Conservation (phyloP, 2,329 filamentous ascomycete genomes). For the Penicillium brasilianum region DNA sequence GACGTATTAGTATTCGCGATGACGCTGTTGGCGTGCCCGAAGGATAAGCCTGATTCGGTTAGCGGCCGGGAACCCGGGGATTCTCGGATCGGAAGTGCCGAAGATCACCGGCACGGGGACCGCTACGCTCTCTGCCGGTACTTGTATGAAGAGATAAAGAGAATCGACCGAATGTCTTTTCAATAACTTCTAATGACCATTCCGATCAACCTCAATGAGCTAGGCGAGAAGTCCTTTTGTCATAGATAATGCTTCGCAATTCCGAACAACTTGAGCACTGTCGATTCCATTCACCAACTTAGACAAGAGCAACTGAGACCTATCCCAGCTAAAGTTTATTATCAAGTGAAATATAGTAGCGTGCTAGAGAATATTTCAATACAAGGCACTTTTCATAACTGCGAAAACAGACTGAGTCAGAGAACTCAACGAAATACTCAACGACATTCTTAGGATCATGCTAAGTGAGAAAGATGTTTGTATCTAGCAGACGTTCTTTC, state of each 20-base stretch:
- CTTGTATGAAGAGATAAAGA: not conserved
- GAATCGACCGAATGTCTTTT: too few species aligned
- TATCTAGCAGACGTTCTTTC: not conserved
- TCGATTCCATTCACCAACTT: too few species aligned
- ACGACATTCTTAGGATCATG: not conserved
- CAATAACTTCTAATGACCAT: too few species aligned
- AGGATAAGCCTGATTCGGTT: slow-evolving; percentile 27
- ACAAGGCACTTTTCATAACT: not conserved
- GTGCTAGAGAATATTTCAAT: not conserved
- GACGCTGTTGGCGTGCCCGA: slow-evolving; percentile 24
- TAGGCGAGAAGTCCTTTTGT: too few species aligned
- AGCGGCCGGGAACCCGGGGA: slow-evolving; percentile 32
- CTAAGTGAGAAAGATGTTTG: not conserved
- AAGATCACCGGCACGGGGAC: slow-evolving; percentile 10
- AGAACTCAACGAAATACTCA: not conserved
- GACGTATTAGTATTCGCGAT: slow-evolving; percentile 21
- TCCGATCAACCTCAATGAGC: too few species aligned
- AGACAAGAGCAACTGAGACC: not conserved
- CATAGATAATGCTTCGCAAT: not conserved
- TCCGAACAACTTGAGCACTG: not conserved
- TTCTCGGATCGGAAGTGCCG: slow-evolving; percentile 30
- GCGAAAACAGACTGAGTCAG: not conserved
- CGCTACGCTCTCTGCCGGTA: not conserved
- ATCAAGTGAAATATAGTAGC: not conserved
- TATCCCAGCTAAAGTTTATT: not conserved